Evolutionary conservation across 2,329 filamentous ascomycete species (phyloP).

Genomic region (Madurella mycetomatis): DNA sequence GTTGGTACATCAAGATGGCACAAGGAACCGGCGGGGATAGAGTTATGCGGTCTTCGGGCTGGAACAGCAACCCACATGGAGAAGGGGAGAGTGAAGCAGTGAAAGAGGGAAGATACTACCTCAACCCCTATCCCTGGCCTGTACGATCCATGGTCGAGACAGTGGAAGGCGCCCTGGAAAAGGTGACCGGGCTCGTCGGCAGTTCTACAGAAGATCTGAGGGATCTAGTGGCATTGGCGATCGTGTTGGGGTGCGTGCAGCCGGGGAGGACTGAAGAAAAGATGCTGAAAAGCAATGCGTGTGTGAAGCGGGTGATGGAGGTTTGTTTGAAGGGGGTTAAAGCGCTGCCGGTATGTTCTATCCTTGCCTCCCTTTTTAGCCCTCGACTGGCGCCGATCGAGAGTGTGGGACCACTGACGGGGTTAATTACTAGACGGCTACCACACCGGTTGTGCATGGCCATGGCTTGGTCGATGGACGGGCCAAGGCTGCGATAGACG

Average conservation of each 20-base stretch:
- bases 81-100: too few species aligned
- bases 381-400: too few species aligned
- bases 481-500: too few species aligned
- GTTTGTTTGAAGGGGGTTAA: not conserved
- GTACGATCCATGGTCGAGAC: constrained; percentile 38
- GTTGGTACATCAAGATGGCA: constrained; percentile 46
- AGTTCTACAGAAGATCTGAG: constrained; percentile 48
- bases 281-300: not conserved
- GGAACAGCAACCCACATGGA: constrained; percentile 16
- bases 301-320: not conserved
- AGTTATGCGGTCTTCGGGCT: constrained; percentile 1
- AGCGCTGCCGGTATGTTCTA: too few species aligned
- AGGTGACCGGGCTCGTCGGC: constrained; percentile 39
- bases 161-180: constrained; percentile 45
- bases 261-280: constrained; percentile 37
- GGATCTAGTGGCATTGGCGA: constrained; percentile 46
- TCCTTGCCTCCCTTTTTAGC: too few species aligned
- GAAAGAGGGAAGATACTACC: not conserved
- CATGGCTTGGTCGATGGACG: too few species aligned
- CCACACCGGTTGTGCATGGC: too few species aligned
- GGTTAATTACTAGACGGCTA: too few species aligned
- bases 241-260: constrained; percentile 45
- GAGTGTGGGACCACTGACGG: too few species aligned
- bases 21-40: too few species aligned
- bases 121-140: constrained; percentile 37